phyloP scores from a whole-genome alignment of 306 rosid genomes.

The Spatholobus suberectus region DNA sequence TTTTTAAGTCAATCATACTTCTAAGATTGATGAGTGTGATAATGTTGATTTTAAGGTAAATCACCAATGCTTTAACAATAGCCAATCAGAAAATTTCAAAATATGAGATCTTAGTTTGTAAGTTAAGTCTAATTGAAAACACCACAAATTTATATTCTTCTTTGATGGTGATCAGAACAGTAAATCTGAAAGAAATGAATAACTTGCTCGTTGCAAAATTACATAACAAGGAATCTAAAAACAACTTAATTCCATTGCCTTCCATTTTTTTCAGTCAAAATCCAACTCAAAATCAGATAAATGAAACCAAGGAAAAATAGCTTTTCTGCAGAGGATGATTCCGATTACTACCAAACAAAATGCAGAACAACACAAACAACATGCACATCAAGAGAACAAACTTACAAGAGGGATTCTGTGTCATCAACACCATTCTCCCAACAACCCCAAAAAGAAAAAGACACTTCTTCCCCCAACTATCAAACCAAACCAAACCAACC shows the following conservation, averaged over 20 bases:
- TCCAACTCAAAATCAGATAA: background rate
- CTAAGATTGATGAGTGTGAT: background rate
- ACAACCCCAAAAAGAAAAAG: conserved; percentile 11
- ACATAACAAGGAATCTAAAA: background rate
- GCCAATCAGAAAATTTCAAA: conserved; percentile 16
- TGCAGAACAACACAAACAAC: conserved; percentile 12
- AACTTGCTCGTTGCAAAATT: background rate
- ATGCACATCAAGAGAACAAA: background rate
- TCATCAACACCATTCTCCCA: conserved; percentile 11
- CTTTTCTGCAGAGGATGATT: background rate
- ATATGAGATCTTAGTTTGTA: background rate
- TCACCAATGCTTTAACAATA: background rate
- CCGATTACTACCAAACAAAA: conserved; percentile 35
- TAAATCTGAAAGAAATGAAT: background rate
- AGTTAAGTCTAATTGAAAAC: conserved; percentile 10
- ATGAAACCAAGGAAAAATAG: conserved; percentile 11
- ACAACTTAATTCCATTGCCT: background rate
- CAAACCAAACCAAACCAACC: conserved; percentile 10
- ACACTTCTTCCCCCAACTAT: background rate
- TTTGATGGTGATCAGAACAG: background rate
- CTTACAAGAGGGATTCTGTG: background rate
- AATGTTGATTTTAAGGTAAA: conserved; percentile 9
- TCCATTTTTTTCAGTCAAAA: background rate
- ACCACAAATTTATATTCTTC: background rate
- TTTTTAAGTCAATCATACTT: background rate